Evolutionary conservation across 495 filamentous ascomycete species (phyloP).

Genomic region (Platismatia glauca): DNA sequence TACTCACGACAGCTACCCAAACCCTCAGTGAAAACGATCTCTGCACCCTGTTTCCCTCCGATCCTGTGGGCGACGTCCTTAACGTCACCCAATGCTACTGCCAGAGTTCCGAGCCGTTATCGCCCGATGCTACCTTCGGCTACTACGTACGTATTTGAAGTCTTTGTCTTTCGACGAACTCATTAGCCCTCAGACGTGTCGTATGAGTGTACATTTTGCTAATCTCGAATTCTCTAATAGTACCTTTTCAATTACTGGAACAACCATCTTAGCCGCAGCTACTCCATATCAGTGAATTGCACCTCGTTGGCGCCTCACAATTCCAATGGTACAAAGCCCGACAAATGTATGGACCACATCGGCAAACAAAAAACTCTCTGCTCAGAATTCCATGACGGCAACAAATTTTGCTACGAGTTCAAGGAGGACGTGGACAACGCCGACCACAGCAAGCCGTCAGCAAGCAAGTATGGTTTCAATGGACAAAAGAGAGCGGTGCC

Average conservation of each 20-base stretch:
- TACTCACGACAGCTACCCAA: neutral
- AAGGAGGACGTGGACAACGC: neutral
- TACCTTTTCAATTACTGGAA: neutral
- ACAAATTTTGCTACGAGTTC: constrained; percentile 1
- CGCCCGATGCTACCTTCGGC: neutral
- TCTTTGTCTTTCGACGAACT: neutral
- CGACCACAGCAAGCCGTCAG: neutral
- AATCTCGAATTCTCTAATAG: neutral
- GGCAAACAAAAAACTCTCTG: neutral
- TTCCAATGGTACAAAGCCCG: neutral
- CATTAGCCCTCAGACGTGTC: neutral
- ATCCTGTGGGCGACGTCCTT: neutral
- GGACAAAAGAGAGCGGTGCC: neutral
- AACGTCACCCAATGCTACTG: constrained; percentile 5
- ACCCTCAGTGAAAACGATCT: neutral
- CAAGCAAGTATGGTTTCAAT: neutral
- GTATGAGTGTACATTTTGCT: neutral
- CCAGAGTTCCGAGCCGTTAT: neutral
- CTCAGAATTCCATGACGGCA: neutral
- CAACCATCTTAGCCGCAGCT: neutral
- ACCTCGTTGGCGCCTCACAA: neutral
- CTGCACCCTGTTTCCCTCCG: neutral
- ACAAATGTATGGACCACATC: neutral
- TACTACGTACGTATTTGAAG: neutral
- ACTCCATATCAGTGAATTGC: neutral